Evolutionary conservation across 495 filamentous ascomycete species (phyloP).

Genomic region (Choiromyces venosus): DNA sequence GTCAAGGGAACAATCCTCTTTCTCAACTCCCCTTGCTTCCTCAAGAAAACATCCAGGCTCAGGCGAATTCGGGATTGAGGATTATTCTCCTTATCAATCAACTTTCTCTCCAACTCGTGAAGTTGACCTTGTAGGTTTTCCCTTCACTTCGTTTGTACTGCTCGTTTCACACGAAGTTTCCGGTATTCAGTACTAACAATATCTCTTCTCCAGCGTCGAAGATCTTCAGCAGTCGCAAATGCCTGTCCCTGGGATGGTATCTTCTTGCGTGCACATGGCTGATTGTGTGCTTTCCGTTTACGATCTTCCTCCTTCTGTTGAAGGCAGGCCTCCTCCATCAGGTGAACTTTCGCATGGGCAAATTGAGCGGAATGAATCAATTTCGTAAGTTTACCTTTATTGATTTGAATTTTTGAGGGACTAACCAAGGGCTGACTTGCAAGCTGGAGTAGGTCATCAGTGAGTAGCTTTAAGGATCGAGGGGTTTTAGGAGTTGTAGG

Average conservation of each 20-base stretch:
- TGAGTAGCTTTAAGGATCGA: neutral
- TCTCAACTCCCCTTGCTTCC: no score
- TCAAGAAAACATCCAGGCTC: no score
- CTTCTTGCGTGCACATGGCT: neutral
- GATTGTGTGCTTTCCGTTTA: neutral
- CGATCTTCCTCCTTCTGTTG: neutral
- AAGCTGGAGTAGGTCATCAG: neutral
- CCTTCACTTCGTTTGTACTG: no score
- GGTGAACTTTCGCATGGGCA: conserved; percentile 8
- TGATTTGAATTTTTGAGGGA: neutral
- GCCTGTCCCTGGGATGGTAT: conserved; percentile 3
- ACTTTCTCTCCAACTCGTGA: no score
- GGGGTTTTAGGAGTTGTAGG: neutral
- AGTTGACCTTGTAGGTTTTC: no score
- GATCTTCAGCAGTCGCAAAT: neutral
- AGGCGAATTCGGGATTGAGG: no score
- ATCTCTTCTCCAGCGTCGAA: neutral
- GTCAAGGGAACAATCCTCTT: no score
- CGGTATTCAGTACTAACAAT: neutral
- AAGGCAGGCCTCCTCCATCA: neutral
- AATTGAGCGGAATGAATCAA: neutral
- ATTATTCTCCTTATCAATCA: no score
- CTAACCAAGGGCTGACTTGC: no score
- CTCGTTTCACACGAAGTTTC: no score
- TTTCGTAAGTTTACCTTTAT: conserved; percentile 3